Evolutionary conservation across 495 filamentous ascomycete species (phyloP).

Genomic region (Neurospora sp.): DNA sequence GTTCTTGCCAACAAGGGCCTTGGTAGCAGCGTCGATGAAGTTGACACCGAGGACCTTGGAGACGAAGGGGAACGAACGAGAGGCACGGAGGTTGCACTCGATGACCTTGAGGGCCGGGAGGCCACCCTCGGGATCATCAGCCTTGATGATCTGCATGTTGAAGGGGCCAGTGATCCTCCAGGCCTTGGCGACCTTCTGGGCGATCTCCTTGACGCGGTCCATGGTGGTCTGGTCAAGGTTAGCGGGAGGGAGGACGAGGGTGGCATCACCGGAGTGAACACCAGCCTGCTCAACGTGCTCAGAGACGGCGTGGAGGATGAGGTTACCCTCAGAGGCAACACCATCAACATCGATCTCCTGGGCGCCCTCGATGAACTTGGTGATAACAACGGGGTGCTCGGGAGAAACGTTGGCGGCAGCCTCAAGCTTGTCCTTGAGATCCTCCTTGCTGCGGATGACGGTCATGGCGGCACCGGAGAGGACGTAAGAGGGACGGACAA

Average conservation of each 20-base stretch:
- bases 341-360: conserved; percentile 98
- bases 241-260: conserved; percentile 82
- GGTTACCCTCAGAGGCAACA: conserved; percentile 74
- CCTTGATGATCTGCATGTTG: conserved; percentile 99
- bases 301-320: conserved; percentile 89
- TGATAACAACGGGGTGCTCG: conserved; percentile 97
- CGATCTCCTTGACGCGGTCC: conserved; percentile 85
- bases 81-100: conserved; percentile 96
- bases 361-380: conserved; percentile 95
- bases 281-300: conserved; percentile 97
- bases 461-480: conserved; percentile 98
- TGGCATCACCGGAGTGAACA: conserved; percentile 97
- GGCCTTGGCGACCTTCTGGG: conserved; percentile 89
- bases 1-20: conserved; percentile 77
- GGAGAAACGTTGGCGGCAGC: conserved; percentile 88
- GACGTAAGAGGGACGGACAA: conserved; percentile 94
- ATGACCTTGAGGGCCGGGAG: conserved; percentile 84
- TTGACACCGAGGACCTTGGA: conserved; percentile 94
- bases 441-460: conserved; percentile 87
- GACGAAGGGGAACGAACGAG: conserved; percentile 94
- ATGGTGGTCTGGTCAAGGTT: conserved; percentile 66
- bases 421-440: conserved; percentile 82
- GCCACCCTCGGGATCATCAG: conserved; percentile 57
- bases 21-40: conserved; percentile 95
- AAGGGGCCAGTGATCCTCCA: conserved; percentile 96